Base-by-base conservation (phyloP, 805 yeast species). In the Danielia reshetovae region DNA sequence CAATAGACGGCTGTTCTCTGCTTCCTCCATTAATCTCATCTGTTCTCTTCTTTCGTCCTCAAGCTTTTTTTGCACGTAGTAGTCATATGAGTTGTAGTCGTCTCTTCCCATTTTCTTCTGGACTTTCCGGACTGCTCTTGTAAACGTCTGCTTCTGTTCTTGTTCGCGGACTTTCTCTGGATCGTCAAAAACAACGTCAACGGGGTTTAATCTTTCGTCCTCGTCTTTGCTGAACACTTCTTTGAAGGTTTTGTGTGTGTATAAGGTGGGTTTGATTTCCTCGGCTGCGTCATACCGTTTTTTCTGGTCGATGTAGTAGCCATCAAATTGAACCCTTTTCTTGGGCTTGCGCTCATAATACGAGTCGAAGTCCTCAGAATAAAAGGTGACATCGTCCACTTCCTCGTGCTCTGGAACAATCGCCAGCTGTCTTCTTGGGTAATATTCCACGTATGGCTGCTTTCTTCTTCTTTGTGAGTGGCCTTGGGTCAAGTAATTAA, bases 171-270 rank as follows among this genome's bases (percentile, higher is more conserved):
- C n/a, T 7, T 29, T 28, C 15, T 43, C 53, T 0, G 53, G 47
- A 16, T 52, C 57, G 24, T 60, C 58, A 42, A 68, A 68, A 5
- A 68, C 72, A 25, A 52, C 45, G 35, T 65, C 70, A 42, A 60
- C 60, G 2, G 73, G 73, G 36, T 62, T 66, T 31, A 60, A 59
- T 27, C 46, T 49, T 31, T 62, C 67, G 5, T 59, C 56, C 16
- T 49, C 48, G 13, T 46, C 49, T 11, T 36, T 35, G 26, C 59
- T 42, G 37, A 67, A 66, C 4, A 67, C 68, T 5, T 65, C 65
- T 16, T 46, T 39, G 40, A 65, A 64, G 1, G 70, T 65, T 34
- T 58, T 59, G 38, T 65, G 71, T 1, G 68, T 60, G 46, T 65
- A 66, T 35, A 53, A 33, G 13, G 51, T 57, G 5, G 69, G 69